phyloP scores from a whole-genome alignment of 768 basidiomycete species.

The Russula vinacea region DNA sequence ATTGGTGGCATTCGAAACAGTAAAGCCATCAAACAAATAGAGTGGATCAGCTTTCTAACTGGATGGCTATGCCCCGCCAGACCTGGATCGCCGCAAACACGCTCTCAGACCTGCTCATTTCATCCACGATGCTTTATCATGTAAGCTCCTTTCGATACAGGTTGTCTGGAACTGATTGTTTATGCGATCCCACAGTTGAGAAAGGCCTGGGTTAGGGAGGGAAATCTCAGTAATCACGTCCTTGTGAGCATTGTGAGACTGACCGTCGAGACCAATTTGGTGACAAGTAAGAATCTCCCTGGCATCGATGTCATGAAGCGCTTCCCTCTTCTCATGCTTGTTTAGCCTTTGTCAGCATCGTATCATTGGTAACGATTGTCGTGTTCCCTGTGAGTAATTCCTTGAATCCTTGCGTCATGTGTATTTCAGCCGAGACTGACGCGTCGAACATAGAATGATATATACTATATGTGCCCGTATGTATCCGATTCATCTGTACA shows the following conservation, averaged over 20 bases:
- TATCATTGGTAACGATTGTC: neutral
- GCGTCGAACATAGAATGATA: neutral
- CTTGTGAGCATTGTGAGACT: conserved; percentile 30
- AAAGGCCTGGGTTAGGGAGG: neutral
- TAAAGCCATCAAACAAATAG: neutral
- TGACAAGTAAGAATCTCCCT: conserved; percentile 17
- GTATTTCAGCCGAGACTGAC: neutral
- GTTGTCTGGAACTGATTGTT: too few relatives aligned
- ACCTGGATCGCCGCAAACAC: conserved; percentile 16
- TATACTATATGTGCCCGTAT: conserved; percentile 1
- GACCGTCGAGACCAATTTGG: conserved; percentile 33
- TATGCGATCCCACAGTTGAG: neutral
- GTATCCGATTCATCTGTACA: neutral
- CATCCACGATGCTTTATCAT: conserved; percentile 3
- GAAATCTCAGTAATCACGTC: conserved; percentile 3
- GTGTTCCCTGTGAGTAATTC: conserved; percentile 9
- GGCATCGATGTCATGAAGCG: neutral
- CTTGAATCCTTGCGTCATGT: neutral
- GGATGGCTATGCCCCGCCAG: neutral
- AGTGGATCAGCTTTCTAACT: too few relatives aligned
- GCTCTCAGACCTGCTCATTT: conserved; percentile 10
- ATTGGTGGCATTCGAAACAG: neutral
- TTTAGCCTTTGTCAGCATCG: conserved; percentile 1
- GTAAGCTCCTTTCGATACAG: neutral
- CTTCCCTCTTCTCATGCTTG: neutral